A percentile compares a stretch with the other conserved stretches of the same genome.
Evolutionary conservation across 192 early-diverging fungal genomes (phyloP).

Genomic region (Entomortierella chlamydospora): DNA sequence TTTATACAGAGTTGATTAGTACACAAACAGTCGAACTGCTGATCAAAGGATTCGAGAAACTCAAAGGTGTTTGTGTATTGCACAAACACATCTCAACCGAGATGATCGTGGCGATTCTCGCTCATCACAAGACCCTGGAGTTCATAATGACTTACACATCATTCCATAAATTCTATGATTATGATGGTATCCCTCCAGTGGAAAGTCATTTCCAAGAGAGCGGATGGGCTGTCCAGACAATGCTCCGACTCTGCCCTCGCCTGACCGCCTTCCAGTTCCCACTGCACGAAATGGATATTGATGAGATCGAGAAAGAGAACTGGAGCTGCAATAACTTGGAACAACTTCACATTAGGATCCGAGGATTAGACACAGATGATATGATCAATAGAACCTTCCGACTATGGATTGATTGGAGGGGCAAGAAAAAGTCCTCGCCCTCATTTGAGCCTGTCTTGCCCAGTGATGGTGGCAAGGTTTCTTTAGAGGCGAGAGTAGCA

Average conservation of each 20-base stretch:
- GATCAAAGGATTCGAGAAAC: background rate
- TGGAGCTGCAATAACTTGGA: slow-evolving; percentile 2
- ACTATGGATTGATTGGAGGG: slow-evolving; percentile 4
- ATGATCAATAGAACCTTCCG: background rate
- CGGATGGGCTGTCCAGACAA: background rate
- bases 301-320: slow-evolving; percentile 5
- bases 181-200: background rate
- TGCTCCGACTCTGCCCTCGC: slow-evolving; percentile 1
- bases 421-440: background rate
- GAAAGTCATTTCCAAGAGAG: background rate
- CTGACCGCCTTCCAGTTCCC: background rate
- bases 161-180: background rate
- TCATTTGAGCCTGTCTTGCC: background rate
- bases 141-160: background rate
- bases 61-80: background rate
- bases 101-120: background rate
- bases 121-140: background rate
- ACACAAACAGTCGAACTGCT: background rate
- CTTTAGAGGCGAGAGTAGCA: slow-evolving; percentile 3
- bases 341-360: slow-evolving; percentile 1
- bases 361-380: slow-evolving; percentile 2
- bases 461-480: background rate
- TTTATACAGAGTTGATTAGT: background rate
- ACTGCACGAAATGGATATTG: slow-evolving; percentile 21
- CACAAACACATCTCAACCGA: background rate